These are phyloP conservation scores for Stemphylium beticola DNA, from an alignment of 2,329 filamentous ascomycete genomes.

Conservation along the genomic window DNA sequence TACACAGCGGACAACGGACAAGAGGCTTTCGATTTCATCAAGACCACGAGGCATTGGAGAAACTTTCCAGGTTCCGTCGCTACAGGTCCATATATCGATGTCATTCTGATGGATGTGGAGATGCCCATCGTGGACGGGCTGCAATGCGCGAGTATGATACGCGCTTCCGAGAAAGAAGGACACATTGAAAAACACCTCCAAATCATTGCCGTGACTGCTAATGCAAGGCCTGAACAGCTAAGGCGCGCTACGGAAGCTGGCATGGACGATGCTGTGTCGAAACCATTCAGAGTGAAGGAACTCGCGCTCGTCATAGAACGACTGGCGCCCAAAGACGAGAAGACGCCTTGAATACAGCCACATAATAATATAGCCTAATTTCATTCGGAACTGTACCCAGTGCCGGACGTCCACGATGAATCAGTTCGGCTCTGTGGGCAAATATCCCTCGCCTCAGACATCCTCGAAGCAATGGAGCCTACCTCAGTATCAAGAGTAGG, in stretches of 20 bases:
- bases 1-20: constrained; percentile 35
- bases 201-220: constrained; percentile 36
- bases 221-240: constrained; percentile 37
- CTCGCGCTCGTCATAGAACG: constrained; percentile 1
- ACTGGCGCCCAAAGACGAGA: background rate
- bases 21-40: constrained; percentile 28
- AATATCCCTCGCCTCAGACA: no score
- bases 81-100: constrained; percentile 6
- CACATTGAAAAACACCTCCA: constrained; percentile 19
- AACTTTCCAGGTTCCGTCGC: background rate
- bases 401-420: no score
- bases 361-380: background rate
- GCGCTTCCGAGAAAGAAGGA: constrained; percentile 19
- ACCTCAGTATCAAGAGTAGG: background rate
- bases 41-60: constrained; percentile 4
- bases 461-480: no score
- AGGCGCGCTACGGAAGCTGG: constrained; percentile 5
- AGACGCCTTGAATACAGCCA: background rate
- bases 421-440: no score
- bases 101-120: constrained; percentile 34
- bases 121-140: constrained; percentile 44
- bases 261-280: constrained; percentile 6
- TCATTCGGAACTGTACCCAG: no score
- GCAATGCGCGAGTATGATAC: constrained; percentile 24
- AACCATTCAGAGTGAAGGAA: constrained; percentile 4